phyloP scores from a whole-genome alignment of 768 basidiomycete species.

The Mycena albidolilacea region DNA sequence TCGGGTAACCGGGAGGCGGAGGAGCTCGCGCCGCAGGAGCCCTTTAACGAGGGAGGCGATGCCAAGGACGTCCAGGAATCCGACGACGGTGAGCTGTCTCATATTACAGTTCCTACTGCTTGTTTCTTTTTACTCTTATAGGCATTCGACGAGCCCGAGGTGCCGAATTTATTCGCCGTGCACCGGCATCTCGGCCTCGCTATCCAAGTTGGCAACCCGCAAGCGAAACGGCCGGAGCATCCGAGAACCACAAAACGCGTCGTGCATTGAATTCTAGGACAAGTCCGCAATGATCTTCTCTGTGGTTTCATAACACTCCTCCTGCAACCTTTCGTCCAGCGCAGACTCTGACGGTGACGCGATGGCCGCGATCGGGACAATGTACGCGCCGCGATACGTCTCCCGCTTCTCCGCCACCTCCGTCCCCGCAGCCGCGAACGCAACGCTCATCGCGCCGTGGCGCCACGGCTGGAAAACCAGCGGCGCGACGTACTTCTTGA shows the following conservation, averaged over 20 bases:
- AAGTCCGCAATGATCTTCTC: constrained; percentile 37
- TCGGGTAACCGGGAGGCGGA: too few relatives aligned
- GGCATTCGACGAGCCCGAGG: constrained; percentile 46
- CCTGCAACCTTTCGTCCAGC: constrained; percentile 42
- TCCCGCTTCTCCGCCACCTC: constrained; percentile 39
- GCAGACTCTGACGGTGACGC: constrained; percentile 32
- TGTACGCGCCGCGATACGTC: constrained; percentile 49
- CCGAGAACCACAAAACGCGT: too few relatives aligned
- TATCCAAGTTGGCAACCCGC: constrained; percentile 86
- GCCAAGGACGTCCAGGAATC: too few relatives aligned
- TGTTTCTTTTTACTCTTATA: too few relatives aligned
- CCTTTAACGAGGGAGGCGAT: too few relatives aligned
- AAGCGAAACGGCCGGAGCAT: constrained; percentile 76
- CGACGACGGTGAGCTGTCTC: too few relatives aligned
- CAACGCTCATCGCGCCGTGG: constrained; percentile 45
- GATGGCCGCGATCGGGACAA: constrained; percentile 45
- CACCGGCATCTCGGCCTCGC: constrained; percentile 92
- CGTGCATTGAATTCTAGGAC: background rate
- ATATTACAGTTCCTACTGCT: too few relatives aligned
- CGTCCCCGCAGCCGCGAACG: constrained; percentile 48
- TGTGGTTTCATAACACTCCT: constrained; percentile 48
- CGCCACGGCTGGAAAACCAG: constrained; percentile 39
- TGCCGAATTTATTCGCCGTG: constrained; percentile 70
- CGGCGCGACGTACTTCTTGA: constrained; percentile 40
- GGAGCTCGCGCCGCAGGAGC: too few relatives aligned